Percentiles rank a stretch among this genome's conserved stretches.
Evolutionary conservation across 371 early-diverging fungal species (phyloP).

Genomic region (Aphelidium insulamus): DNA sequence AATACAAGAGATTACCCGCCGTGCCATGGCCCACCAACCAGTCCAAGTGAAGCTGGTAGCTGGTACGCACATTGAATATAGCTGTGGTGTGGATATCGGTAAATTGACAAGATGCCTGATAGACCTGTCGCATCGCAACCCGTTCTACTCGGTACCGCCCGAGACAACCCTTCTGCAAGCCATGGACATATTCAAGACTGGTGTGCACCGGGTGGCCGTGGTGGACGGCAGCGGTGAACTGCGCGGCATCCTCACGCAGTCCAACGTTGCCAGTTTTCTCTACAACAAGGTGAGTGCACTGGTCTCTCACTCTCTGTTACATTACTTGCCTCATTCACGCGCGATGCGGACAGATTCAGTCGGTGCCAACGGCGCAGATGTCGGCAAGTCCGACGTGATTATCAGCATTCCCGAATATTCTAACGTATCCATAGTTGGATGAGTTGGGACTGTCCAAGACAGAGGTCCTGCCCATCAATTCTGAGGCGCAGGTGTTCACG

Average conservation of each 20-base stretch:
- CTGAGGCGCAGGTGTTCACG: slow-evolving; percentile 16
- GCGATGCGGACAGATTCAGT: no score
- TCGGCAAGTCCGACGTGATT: no score
- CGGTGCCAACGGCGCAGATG: no score
- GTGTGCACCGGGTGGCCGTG: slow-evolving; percentile 53
- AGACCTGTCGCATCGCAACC: slow-evolving; percentile 60
- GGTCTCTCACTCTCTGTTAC: slow-evolving; percentile 1
- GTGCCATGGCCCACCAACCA: slow-evolving; percentile 21
- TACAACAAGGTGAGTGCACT: slow-evolving; percentile 17
- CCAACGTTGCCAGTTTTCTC: slow-evolving; percentile 36
- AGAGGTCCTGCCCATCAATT: slow-evolving; percentile 24
- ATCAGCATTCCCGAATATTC: no score
- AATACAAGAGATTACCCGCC: no score
- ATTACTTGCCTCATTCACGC: not conserved
- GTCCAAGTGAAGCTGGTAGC: slow-evolving; percentile 41
- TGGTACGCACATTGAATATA: no score
- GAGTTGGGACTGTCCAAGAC: slow-evolving; percentile 26
- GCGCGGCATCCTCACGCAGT: slow-evolving; percentile 58
- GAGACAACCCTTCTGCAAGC: slow-evolving; percentile 48
- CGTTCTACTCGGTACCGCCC: slow-evolving; percentile 53
- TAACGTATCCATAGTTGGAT: slow-evolving; percentile 5
- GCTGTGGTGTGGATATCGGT: no score
- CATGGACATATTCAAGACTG: slow-evolving; percentile 45
- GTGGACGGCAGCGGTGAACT: slow-evolving; percentile 19
- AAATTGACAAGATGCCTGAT: no score